Conservation (phyloP, 768 basidiomycete genomes). For the Kondoa malvinella region DNA sequence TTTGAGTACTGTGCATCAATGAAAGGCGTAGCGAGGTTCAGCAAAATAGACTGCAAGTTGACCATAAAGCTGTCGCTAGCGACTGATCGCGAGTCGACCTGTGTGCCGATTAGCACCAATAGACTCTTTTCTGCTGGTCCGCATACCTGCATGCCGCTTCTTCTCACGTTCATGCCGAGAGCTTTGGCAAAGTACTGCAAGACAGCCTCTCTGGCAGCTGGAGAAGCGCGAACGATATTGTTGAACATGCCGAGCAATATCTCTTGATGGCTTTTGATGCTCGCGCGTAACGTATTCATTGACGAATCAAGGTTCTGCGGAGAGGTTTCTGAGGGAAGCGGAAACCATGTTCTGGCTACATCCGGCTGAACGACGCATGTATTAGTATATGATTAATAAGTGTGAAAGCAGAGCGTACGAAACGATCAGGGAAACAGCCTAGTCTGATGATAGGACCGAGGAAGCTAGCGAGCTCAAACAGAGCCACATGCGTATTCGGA, state of each 20-base stretch:
- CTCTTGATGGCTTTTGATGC: conserved; percentile 36
- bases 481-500: background rate
- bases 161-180: conserved; percentile 57
- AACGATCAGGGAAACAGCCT: conserved; percentile 86
- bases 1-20: conserved; percentile 82
- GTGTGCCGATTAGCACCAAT: background rate
- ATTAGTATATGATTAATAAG: background rate
- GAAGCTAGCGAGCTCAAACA: conserved; percentile 39
- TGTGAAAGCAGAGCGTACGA: conserved; percentile 20
- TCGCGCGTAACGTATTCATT: conserved; percentile 66
- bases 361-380: conserved; percentile 6
- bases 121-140: background rate
- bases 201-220: conserved; percentile 62
- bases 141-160: conserved; percentile 73
- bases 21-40: conserved; percentile 80
- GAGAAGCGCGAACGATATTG: conserved; percentile 48
- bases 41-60: conserved; percentile 64
- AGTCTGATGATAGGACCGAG: conserved; percentile 71
- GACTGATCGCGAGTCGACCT: conserved; percentile 73
- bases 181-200: conserved; percentile 63
- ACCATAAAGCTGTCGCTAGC: conserved; percentile 84
- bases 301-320: conserved; percentile 63
- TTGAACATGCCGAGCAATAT: conserved; percentile 80
- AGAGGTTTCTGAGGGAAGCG: conserved; percentile 60
- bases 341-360: conserved; percentile 66